These are phyloP conservation scores for Fusarium tanahbumbuense DNA, from an alignment of 2,329 filamentous ascomycete genomes.

Conservation along the genomic window DNA sequence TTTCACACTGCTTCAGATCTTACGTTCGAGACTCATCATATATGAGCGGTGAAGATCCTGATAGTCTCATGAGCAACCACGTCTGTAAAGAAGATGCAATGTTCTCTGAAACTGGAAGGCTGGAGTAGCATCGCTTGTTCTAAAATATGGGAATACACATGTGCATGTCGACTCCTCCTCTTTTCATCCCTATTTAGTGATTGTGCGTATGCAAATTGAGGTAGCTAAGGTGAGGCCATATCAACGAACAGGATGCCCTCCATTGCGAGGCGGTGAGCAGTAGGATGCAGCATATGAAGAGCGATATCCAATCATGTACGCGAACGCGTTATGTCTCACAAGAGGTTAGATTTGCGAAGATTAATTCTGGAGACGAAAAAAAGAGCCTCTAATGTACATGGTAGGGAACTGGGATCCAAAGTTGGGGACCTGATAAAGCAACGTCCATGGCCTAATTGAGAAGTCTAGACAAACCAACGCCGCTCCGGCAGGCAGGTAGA, in stretches of 20 bases:
- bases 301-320: neutral
- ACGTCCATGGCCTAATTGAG: slow-evolving; percentile 1
- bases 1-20: neutral
- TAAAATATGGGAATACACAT: neutral
- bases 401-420: slow-evolving; percentile 2
- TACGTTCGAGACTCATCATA: slow-evolving; percentile 14
- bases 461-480: slow-evolving; percentile 2
- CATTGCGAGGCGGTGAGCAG: slow-evolving; percentile 34
- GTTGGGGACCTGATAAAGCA: slow-evolving; percentile 2
- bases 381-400: slow-evolving; percentile 18
- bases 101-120: slow-evolving; percentile 25
- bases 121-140: slow-evolving; percentile 13
- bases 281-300: slow-evolving; percentile 5
- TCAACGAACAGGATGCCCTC: slow-evolving; percentile 32
- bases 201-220: slow-evolving; percentile 5
- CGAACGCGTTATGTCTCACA: slow-evolving; percentile 33
- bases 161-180: neutral
- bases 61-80: slow-evolving; percentile 17
- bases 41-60: slow-evolving; percentile 19
- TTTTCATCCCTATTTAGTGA: slow-evolving; percentile 7
- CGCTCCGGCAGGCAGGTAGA: slow-evolving; percentile 11
- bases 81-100: slow-evolving; percentile 25
- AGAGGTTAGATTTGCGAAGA: slow-evolving; percentile 3
- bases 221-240: slow-evolving; percentile 16
- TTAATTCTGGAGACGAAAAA: slow-evolving; percentile 1